Evolutionary conservation across 306 rosid species (phyloP).

Genomic region (Pterocarpus macrocarpus): DNA sequence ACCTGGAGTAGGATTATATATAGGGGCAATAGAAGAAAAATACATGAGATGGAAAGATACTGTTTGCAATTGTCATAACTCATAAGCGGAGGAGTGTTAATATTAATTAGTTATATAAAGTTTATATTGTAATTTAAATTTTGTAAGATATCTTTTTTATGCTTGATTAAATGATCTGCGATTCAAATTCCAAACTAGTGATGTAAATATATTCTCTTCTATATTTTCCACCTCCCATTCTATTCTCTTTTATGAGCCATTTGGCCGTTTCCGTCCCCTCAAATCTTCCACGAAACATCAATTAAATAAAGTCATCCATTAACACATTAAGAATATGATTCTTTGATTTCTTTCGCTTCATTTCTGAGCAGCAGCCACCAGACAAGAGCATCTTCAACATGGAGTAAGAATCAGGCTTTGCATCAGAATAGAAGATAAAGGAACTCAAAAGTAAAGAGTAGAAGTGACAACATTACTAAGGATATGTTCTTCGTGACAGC

Average conservation of each 20-base stretch:
- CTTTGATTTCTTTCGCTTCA: slow-evolving; percentile 23
- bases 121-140: too few species aligned
- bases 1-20: too few species aligned
- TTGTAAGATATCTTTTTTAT: too few species aligned
- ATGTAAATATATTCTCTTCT: not conserved
- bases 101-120: too few species aligned
- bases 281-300: not conserved
- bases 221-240: not conserved
- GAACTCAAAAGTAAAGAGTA: slow-evolving; percentile 34
- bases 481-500: slow-evolving; percentile 46
- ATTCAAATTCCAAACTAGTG: too few species aligned
- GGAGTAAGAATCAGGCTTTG: slow-evolving; percentile 56
- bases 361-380: slow-evolving; percentile 6
- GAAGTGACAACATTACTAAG: slow-evolving; percentile 40
- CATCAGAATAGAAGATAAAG: slow-evolving; percentile 38
- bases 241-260: not conserved
- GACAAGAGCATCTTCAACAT: slow-evolving; percentile 39
- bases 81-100: too few species aligned
- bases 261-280: not conserved
- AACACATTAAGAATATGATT: slow-evolving; percentile 49
- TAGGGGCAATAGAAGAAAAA: too few species aligned
- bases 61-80: too few species aligned
- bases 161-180: too few species aligned
- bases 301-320: slow-evolving; percentile 26
- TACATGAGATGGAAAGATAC: too few species aligned